Conservation (phyloP, 305 asterid species). For the Caryopteris hybrid region DNA sequence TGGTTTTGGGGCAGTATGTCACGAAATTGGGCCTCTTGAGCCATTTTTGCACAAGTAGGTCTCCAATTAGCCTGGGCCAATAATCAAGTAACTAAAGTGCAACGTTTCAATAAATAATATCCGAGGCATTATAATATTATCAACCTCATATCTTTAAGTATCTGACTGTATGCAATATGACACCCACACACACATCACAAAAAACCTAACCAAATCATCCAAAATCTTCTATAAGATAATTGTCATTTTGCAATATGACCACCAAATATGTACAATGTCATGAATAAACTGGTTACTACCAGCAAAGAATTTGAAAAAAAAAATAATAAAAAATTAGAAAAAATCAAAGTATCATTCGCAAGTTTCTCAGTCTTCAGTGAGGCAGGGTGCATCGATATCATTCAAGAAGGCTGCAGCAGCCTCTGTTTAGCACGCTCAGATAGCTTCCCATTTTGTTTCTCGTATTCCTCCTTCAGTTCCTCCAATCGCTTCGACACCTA, state of each 20-base stretch:
- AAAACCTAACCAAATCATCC: no score
- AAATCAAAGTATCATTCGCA: conserved; percentile 24
- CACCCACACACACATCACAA: no score
- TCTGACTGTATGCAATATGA: no score
- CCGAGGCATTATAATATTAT: no score
- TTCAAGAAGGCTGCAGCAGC: conserved; percentile 31
- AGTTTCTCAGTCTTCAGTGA: neutral
- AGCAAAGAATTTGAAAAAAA: conserved; percentile 8
- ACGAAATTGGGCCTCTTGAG: no score
- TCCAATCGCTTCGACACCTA: conserved; percentile 71
- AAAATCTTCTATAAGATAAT: neutral
- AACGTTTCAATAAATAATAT: no score
- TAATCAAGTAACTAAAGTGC: no score
- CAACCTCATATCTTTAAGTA: no score
- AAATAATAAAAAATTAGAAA: neutral
- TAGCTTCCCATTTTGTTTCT: conserved; percentile 47
- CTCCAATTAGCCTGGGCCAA: no score
- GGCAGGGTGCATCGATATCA: neutral
- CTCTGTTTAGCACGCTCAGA: conserved; percentile 40
- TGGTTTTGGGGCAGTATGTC: no score
- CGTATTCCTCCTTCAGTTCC: conserved; percentile 63
- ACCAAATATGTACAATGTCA: conserved; percentile 17
- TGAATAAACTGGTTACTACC: neutral
- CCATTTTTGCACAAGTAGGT: no score
- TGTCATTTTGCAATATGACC: conserved; percentile 6